phyloP scores from a whole-genome alignment of 257 asterid genomes.

The Scutellaria barbata region DNA sequence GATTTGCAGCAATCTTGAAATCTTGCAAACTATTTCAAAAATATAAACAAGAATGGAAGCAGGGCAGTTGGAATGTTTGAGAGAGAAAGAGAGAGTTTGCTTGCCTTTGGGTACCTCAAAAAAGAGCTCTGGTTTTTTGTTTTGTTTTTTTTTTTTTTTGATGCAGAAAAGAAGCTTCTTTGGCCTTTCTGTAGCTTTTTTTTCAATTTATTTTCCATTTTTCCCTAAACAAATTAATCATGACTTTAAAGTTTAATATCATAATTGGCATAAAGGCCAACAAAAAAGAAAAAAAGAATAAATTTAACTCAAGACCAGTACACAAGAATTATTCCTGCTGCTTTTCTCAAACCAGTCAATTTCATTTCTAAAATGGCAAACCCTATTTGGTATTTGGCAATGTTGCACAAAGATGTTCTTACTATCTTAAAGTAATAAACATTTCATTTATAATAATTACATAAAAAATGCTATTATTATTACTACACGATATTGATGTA shows the following conservation, averaged over 20 bases:
- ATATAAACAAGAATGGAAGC: slow-evolving; percentile 28
- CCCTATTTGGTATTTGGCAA: no score
- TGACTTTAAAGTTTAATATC: slow-evolving; percentile 14
- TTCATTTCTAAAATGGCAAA: background rate
- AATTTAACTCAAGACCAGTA: slow-evolving; percentile 23
- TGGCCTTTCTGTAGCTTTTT: slow-evolving; percentile 50
- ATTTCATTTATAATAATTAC: no score
- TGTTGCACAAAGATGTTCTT: no score
- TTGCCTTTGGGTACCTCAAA: slow-evolving; percentile 38
- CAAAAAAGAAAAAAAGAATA: background rate
- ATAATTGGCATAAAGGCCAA: slow-evolving; percentile 25
- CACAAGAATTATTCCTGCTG: slow-evolving; percentile 32
- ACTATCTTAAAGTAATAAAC: no score
- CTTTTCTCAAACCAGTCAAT: slow-evolving; percentile 31
- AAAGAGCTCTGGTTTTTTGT: slow-evolving; percentile 55
- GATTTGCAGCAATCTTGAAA: background rate
- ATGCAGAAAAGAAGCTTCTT: slow-evolving; percentile 57
- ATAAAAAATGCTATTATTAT: no score
- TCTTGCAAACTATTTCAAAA: slow-evolving; percentile 3
- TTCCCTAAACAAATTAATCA: slow-evolving; percentile 6
- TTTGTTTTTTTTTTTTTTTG: no score
- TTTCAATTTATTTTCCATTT: background rate
- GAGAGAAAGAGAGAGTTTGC: slow-evolving; percentile 22
- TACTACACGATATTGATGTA: no score
- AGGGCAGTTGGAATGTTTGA: slow-evolving; percentile 32